Evolutionary conservation across 345 rosid genomes (phyloP).

Genomic region (Adansonia digitata): DNA sequence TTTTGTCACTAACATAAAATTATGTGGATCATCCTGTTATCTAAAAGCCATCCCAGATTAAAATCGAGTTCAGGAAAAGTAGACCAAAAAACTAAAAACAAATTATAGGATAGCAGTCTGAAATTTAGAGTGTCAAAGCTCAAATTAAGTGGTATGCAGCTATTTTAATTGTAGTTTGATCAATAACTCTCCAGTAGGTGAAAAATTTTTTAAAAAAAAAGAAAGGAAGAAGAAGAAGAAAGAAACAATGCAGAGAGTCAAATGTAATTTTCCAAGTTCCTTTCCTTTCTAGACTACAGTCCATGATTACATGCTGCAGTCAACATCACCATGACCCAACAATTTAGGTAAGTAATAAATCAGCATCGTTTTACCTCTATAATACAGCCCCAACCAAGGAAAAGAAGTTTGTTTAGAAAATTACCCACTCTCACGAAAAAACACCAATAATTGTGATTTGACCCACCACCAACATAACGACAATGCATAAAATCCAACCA

Average conservation of each 20-base stretch:
- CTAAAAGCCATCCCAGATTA: neutral
- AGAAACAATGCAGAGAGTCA: neutral
- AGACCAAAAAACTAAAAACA: neutral
- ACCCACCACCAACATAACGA: constrained; percentile 25
- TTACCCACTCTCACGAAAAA: constrained; percentile 16
- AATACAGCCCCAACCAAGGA: neutral
- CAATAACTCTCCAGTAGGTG: neutral
- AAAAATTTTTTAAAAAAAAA: neutral
- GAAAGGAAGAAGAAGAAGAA: neutral
- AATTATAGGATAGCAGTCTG: neutral
- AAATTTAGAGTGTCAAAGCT: neutral
- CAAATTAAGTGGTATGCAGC: neutral
- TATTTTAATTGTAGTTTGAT: neutral
- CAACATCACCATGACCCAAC: constrained; percentile 16
- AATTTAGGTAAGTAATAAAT: constrained; percentile 14
- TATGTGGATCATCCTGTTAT: neutral
- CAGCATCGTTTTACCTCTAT: constrained; percentile 7
- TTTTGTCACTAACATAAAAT: neutral
- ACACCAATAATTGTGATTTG: constrained; percentile 25
- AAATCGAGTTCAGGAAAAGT: neutral
- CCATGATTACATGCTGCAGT: constrained; percentile 12
- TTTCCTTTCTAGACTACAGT: neutral
- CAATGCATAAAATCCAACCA: constrained; percentile 20
- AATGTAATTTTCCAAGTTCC: neutral
- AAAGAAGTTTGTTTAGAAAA: neutral